Evolutionary conservation across 176 grass and related monocot species (phyloP).

Genomic region (Secale cereale): DNA sequence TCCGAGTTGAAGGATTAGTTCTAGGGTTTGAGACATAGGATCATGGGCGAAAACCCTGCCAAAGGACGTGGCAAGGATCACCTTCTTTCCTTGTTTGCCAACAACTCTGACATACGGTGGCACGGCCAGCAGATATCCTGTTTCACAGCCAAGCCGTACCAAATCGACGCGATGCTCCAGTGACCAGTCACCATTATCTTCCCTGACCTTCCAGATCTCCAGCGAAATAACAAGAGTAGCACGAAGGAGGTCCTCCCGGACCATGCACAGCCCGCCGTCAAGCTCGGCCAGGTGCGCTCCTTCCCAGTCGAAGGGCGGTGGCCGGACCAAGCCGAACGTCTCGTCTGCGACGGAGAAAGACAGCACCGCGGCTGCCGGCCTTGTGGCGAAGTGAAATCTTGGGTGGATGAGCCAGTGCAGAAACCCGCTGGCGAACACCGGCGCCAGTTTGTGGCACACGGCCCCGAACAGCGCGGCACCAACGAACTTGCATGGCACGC

Average conservation of each 20-base stretch:
- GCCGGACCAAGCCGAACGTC: background rate
- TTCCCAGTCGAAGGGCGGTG: background rate
- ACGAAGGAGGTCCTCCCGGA: background rate
- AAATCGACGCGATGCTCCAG: background rate
- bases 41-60: background rate
- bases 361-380: background rate
- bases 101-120: background rate
- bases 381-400: background rate
- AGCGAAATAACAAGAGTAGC: fast-evolving
- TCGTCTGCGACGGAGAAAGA: background rate
- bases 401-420: background rate
- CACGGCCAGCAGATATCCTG: background rate
- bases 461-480: background rate
- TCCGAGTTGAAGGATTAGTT: background rate
- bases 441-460: fast-evolving
- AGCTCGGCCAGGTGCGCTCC: background rate
- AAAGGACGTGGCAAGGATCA: background rate
- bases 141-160: background rate
- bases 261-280: background rate
- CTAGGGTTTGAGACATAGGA: background rate
- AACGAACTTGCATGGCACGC: background rate
- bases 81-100: background rate
- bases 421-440: background rate
- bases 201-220: background rate
- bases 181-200: background rate